phyloP scores from a whole-genome alignment of 1,284 basidiomycete species.

The Microbotryum scabiosae region DNA sequence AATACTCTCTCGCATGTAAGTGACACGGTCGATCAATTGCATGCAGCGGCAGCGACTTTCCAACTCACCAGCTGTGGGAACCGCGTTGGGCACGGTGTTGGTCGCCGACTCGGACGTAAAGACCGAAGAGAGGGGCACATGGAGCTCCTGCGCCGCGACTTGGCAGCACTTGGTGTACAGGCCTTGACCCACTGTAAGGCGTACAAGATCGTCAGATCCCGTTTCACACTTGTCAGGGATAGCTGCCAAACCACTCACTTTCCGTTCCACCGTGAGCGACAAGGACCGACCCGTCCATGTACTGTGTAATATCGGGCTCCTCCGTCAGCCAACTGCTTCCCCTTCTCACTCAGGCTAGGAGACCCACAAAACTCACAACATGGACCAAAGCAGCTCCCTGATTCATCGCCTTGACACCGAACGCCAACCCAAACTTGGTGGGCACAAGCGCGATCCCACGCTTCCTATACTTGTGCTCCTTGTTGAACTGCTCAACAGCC shows the following conservation, averaged over 20 bases:
- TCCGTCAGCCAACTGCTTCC: too few relatives aligned
- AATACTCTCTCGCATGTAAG: not conserved
- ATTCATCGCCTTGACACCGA: conserved; percentile 37
- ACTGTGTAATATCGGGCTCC: not conserved
- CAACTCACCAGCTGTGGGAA: conserved; percentile 33
- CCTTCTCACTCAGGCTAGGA: too few relatives aligned
- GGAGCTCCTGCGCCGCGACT: conserved; percentile 39
- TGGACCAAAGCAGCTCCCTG: conserved; percentile 40
- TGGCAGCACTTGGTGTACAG: conserved; percentile 40
- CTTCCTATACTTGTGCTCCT: conserved; percentile 38
- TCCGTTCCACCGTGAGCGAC: conserved; percentile 39
- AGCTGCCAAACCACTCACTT: conserved; percentile 12
- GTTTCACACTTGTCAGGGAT: too few relatives aligned
- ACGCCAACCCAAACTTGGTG: conserved; percentile 38
- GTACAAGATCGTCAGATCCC: conserved; percentile 14
- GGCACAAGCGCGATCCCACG: conserved; percentile 38
- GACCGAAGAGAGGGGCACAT: conserved; percentile 37
- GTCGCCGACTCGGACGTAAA: conserved; percentile 37
- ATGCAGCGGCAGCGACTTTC: too few relatives aligned
- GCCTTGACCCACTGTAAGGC: conserved; percentile 32
- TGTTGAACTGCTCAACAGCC: conserved; percentile 39
- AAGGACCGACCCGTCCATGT: conserved; percentile 37
- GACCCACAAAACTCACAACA: conserved; percentile 24
- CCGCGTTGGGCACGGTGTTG: conserved; percentile 37
- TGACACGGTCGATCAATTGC: not conserved